A percentile compares a stretch with the other conserved stretches of the same genome.
These are phyloP conservation scores for Wickerhamomyces mucosus DNA, from an alignment of 805 yeast genomes.

Conservation along the genomic window DNA sequence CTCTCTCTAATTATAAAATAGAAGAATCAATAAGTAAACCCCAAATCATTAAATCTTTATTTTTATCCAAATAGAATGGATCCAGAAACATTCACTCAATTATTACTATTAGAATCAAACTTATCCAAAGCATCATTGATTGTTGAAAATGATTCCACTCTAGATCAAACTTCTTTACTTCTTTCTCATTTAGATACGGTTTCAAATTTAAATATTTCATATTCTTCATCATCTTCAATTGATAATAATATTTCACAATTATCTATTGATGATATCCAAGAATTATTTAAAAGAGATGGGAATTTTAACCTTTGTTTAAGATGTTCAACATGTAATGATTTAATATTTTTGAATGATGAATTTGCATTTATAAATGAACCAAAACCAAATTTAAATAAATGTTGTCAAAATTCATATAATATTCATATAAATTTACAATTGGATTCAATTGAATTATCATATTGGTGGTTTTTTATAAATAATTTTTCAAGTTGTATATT, in stretches of 20 bases:
- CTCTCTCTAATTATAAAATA: too few relatives aligned
- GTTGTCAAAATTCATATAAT: constrained; percentile 14
- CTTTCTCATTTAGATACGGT: constrained; percentile 8
- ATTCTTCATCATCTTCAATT: background rate
- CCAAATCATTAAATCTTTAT: too few relatives aligned
- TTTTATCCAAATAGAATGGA: constrained; percentile 13
- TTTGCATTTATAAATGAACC: constrained; percentile 10
- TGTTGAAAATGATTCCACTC: background rate
- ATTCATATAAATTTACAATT: constrained; percentile 1
- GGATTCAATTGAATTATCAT: constrained; percentile 26
- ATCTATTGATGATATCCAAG: constrained; percentile 21
- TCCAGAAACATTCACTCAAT: constrained; percentile 10
- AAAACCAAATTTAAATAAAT: constrained; percentile 8
- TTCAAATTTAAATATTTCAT: constrained; percentile 1
- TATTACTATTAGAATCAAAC: constrained; percentile 13
- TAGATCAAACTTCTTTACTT: constrained; percentile 6
- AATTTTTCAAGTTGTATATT: constrained; percentile 35
- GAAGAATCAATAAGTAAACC: too few relatives aligned
- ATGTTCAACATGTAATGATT: constrained; percentile 19
- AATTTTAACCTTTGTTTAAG: constrained; percentile 13
- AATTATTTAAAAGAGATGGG: constrained; percentile 14
- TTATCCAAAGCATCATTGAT: constrained; percentile 6
- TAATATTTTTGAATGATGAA: constrained; percentile 16
- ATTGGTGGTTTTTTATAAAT: constrained; percentile 35
- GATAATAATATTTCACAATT: constrained; percentile 5